These are phyloP conservation scores for Amanita thiersii DNA, from an alignment of 768 basidiomycete species.

Conservation along the genomic window DNA sequence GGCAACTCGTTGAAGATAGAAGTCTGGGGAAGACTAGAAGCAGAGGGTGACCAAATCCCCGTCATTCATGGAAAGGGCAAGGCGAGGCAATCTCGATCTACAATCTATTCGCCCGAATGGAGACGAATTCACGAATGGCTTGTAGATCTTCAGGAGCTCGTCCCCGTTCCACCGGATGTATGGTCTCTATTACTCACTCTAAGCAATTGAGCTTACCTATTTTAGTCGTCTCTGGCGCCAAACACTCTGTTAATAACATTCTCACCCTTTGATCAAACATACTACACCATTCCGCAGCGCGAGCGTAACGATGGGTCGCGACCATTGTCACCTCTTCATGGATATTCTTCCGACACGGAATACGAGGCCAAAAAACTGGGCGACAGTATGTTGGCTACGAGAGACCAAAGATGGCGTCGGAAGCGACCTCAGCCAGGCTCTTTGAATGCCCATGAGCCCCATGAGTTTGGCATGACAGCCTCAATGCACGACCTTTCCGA, in stretches of 20 bases:
- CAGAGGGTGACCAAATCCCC: constrained; percentile 12
- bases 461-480: constrained; percentile 34
- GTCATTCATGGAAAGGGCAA: constrained; percentile 38
- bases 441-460: constrained; percentile 8
- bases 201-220: constrained; percentile 9
- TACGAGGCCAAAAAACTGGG: constrained; percentile 35
- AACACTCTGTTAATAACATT: constrained; percentile 69
- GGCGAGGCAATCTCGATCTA: constrained; percentile 11
- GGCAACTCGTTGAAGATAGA: constrained; percentile 44
- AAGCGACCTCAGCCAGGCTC: not conserved
- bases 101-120: no score
- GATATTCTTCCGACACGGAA: constrained; percentile 73
- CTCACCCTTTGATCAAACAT: constrained; percentile 50
- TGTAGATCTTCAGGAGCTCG: constrained; percentile 48
- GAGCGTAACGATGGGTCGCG: constrained; percentile 22
- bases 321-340: constrained; percentile 48
- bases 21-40: constrained; percentile 45
- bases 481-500: constrained; percentile 64
- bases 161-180: constrained; percentile 58
- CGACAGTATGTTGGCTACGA: constrained; percentile 14
- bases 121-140: constrained; percentile 61
- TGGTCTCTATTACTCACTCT: constrained; percentile 15
- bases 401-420: no score
- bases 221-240: constrained; percentile 43
- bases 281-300: constrained; percentile 41